A percentile compares a stretch with the other conserved stretches of the same genome.
Evolutionary conservation across 768 basidiomycete genomes (phyloP).

Genomic region (Psilocybe cyanescens): DNA sequence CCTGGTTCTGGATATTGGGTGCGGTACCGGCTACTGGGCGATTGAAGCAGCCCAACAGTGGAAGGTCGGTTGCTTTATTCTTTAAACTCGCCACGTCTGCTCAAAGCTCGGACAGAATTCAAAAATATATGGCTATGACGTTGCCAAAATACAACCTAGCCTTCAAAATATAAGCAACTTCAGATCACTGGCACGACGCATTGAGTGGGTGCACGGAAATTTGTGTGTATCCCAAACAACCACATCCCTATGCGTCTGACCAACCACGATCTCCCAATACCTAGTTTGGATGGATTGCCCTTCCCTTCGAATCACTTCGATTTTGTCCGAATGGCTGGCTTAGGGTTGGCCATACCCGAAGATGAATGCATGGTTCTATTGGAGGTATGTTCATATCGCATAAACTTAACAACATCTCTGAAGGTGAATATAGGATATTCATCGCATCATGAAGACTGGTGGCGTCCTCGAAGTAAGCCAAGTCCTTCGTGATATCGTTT

Average conservation of each 20-base stretch:
- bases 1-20: constrained; percentile 69
- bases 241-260: constrained; percentile 1
- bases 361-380: constrained; percentile 75
- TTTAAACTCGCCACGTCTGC: neutral
- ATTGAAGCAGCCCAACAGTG: constrained; percentile 70
- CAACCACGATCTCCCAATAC: neutral
- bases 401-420: neutral
- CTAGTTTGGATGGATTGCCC: constrained; percentile 66
- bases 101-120: constrained; percentile 42
- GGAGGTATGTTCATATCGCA: constrained; percentile 46
- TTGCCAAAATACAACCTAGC: constrained; percentile 56
- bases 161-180: constrained; percentile 39
- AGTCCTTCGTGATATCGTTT: neutral
- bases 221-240: constrained; percentile 45
- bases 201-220: constrained; percentile 72
- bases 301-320: constrained; percentile 63
- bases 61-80: constrained; percentile 45
- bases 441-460: constrained; percentile 65
- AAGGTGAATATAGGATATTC: constrained; percentile 55
- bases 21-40: constrained; percentile 73
- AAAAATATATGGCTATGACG: constrained; percentile 63
- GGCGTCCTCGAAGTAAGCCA: constrained; percentile 64
- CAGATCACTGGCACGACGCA: constrained; percentile 46
- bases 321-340: constrained; percentile 64
- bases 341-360: constrained; percentile 74